Conservation (phyloP, 2,329 filamentous ascomycete genomes). For the Coccinonectria pachysandricola region DNA sequence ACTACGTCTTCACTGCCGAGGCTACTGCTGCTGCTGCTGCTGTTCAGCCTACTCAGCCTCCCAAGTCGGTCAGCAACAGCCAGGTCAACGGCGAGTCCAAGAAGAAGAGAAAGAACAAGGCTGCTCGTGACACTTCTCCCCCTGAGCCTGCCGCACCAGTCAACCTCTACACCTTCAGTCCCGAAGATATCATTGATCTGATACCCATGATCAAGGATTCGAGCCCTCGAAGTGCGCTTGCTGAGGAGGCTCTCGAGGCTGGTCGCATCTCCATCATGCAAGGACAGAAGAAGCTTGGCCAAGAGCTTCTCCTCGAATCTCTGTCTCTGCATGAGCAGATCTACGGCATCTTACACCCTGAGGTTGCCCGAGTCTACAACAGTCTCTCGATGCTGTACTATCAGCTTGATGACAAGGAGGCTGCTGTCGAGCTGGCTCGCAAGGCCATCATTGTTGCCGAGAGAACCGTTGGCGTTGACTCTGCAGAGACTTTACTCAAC, state of each 20-base stretch:
- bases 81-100: slow-evolving; percentile 35
- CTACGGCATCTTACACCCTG: slow-evolving; percentile 92
- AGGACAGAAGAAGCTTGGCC: slow-evolving; percentile 88
- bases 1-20: slow-evolving; percentile 28
- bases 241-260: slow-evolving; percentile 91
- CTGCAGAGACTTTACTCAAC: slow-evolving; percentile 83
- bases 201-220: slow-evolving; percentile 96
- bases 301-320: slow-evolving; percentile 92
- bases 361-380: slow-evolving; percentile 92
- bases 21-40: slow-evolving; percentile 21
- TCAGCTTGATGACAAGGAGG: slow-evolving; percentile 94
- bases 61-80: slow-evolving; percentile 28
- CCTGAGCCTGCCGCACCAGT: slow-evolving; percentile 33
- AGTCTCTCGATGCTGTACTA: slow-evolving; percentile 93
- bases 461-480: slow-evolving; percentile 86
- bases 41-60: slow-evolving; percentile 13
- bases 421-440: slow-evolving; percentile 85
- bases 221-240: slow-evolving; percentile 76
- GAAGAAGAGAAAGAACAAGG: slow-evolving; percentile 56
- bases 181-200: slow-evolving; percentile 83
- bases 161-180: slow-evolving; percentile 47
- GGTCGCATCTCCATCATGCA: slow-evolving; percentile 94
- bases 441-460: slow-evolving; percentile 96
- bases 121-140: slow-evolving; percentile 43
- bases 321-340: slow-evolving; percentile 96